These are phyloP conservation scores for Aspergillus uvarum DNA, from an alignment of 2,329 filamentous ascomycete genomes.

Conservation along the genomic window DNA sequence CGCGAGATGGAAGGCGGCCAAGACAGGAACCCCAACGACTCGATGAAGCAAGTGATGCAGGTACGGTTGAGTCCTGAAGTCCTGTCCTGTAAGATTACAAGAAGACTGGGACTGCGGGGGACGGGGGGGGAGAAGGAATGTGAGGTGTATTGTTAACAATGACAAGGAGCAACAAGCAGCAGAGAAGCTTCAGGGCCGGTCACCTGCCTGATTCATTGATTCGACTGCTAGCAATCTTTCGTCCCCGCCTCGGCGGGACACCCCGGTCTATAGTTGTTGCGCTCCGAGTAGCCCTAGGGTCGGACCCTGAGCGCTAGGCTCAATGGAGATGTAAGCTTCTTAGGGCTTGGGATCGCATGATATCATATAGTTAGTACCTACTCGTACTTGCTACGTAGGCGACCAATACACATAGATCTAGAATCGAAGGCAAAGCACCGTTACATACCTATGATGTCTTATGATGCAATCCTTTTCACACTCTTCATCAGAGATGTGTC, in stretches of 20 bases:
- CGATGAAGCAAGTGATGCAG: background rate
- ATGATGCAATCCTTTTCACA: constrained; percentile 30
- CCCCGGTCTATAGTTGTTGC: constrained; percentile 22
- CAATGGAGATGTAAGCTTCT: constrained; percentile 7
- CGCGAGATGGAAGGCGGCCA: constrained; percentile 5
- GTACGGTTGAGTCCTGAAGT: background rate
- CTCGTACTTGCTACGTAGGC: no score
- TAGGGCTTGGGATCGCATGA: constrained; percentile 21
- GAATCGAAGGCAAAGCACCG: background rate
- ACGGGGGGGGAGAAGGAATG: no score
- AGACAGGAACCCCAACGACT: constrained; percentile 1
- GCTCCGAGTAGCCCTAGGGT: constrained; percentile 28
- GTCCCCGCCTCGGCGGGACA: constrained; percentile 25
- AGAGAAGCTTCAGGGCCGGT: constrained; percentile 5
- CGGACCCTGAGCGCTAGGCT: constrained; percentile 26
- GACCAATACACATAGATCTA: background rate
- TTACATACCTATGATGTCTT: constrained; percentile 33
- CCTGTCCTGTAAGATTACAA: background rate
- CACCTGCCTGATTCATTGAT: constrained; percentile 3
- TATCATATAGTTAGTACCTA: background rate
- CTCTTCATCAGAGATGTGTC: background rate
- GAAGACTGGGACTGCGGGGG: no score
- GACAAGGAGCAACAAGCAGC: constrained; percentile 3
- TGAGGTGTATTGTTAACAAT: background rate
- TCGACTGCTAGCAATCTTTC: constrained; percentile 7